Evolutionary conservation across 768 basidiomycete species (phyloP), one percentile per base, ranked within the genome.

Genomic region (Termitomyces sp.): DNA sequence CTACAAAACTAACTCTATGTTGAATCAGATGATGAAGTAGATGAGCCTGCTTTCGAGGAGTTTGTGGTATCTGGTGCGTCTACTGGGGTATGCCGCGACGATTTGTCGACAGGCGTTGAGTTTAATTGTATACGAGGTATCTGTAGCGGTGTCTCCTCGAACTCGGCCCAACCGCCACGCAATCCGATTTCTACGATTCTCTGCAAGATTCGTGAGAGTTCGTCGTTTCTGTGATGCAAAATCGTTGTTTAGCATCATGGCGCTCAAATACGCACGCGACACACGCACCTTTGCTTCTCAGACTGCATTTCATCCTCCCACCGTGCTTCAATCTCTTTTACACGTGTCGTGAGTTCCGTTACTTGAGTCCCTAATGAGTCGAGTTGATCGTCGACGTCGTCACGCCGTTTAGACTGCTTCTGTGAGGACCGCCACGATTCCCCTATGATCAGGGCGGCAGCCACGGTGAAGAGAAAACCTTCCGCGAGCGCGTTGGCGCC

Each of bases 401-500:
- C 89, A 48, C 89, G 76, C n/a, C 88, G 85, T 67, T 82, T 88
- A 0, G 84, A 79, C 60, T 86, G 78, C 59, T 79, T 89, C 20
- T 88, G 78, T 0, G 89, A 87, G 1, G 83, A 80, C 0, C 92
- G 87, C 80, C 83, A 94, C 26, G 86, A 76, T 70, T 95, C 92
- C 2, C 86, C 87, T 12, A 93, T 60, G 58, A 95, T 93, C 5
- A 94, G 76, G 0, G 71, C 71, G 2, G 87, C 86, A 0, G 92
- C 91, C 2, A 94, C 92, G 20, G 75, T 68, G 67, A 94, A 94
- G 3, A 94, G 79, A 64, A 94, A 94, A 0, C 89, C 89, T 71
- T 94, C 92, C 0, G 92, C 92, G 5, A 94, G 77, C 5, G 86
- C 78, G 63, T 93, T 94, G 16, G 92, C 89, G 23, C 92, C 92